Percentiles rank a stretch among this genome's conserved stretches.
phyloP scores from a whole-genome alignment of 257 asterid genomes.

The Scutellaria minor region DNA sequence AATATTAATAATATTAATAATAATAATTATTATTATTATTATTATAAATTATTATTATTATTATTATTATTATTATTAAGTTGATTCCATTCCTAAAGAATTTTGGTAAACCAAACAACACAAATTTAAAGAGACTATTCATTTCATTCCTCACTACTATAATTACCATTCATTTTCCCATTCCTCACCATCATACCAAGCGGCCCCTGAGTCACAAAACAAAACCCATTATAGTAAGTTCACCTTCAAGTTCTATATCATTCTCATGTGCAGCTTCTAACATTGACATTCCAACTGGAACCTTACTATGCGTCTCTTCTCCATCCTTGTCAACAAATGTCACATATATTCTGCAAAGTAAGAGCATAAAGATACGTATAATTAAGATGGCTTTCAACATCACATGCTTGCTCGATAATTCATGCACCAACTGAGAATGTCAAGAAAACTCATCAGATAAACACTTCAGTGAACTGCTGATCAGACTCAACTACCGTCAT shows the following conservation, averaged over 20 bases:
- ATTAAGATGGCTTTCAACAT: constrained; percentile 23
- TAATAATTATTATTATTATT: too few relatives aligned
- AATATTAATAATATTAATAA: too few relatives aligned
- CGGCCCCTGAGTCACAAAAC: too few relatives aligned
- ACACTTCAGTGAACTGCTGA: constrained; percentile 3
- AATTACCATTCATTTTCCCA: too few relatives aligned
- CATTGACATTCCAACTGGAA: constrained; percentile 90
- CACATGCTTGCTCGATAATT: constrained; percentile 14
- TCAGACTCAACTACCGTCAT: background rate
- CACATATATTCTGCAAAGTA: constrained; percentile 70
- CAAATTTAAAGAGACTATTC: too few relatives aligned
- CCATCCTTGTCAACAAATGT: constrained; percentile 89
- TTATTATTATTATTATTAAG: too few relatives aligned
- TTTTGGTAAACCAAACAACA: too few relatives aligned
- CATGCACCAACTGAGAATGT: constrained; percentile 23
- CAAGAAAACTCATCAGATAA: background rate
- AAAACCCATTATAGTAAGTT: constrained; percentile 22
- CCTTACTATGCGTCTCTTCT: constrained; percentile 71
- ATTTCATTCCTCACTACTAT: too few relatives aligned
- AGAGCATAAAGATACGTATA: constrained; percentile 13
- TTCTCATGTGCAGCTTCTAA: constrained; percentile 95
- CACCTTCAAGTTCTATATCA: constrained; percentile 94
- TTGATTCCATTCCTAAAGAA: too few relatives aligned
- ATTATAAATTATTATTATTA: too few relatives aligned
- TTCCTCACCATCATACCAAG: too few relatives aligned